Conservation (phyloP, 805 yeast genomes). For the Maudiozyma bulderi region DNA sequence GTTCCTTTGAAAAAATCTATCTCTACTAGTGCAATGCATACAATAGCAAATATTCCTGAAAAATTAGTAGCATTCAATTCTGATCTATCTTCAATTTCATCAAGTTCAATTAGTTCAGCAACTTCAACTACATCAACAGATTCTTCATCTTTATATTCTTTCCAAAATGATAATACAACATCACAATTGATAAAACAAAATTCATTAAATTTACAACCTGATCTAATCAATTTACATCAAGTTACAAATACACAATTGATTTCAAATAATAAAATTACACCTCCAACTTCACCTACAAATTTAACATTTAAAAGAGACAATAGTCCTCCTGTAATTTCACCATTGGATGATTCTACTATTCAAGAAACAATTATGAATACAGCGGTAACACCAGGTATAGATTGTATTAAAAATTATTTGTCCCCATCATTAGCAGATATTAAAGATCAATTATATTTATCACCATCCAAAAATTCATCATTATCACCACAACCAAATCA, state of each 20-base stretch:
- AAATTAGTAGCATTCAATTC: neutral
- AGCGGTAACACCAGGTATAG: neutral
- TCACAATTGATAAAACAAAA: neutral
- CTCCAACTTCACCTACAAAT: neutral
- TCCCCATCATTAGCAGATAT: neutral
- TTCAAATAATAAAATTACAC: neutral
- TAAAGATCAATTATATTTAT: neutral
- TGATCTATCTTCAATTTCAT: neutral
- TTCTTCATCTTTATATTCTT: slow-evolving; percentile 6
- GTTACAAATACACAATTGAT: neutral
- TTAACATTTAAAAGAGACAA: neutral
- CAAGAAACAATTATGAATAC: neutral
- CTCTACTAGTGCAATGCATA: neutral
- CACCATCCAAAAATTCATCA: neutral
- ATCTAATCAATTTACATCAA: too few species aligned
- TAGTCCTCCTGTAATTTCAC: neutral
- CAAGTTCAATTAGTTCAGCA: slow-evolving; percentile 1
- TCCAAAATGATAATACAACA: slow-evolving; percentile 3
- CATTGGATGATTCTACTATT: neutral
- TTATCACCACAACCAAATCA: neutral
- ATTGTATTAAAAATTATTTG: neutral
- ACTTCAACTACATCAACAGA: slow-evolving; percentile 5
- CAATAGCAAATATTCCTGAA: neutral
- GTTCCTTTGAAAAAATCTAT: neutral
- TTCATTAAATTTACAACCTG: slow-evolving; percentile 1